Percentiles rank a stretch among this genome's conserved stretches.
Conservation (phyloP, 176 grass and related monocot genomes). For the Stipa capillata region DNA sequence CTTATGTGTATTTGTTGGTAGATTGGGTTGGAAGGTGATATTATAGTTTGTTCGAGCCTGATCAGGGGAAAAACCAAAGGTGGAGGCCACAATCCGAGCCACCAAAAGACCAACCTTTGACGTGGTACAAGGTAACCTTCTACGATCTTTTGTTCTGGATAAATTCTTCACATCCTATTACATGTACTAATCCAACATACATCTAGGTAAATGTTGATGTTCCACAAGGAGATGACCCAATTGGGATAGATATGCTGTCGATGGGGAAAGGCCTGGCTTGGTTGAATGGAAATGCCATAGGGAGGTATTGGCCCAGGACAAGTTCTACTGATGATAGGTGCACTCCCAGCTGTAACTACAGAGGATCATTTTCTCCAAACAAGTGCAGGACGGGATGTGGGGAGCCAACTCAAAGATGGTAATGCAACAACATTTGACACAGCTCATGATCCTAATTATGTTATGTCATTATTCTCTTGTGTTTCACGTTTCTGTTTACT, state of each 20-base stretch:
- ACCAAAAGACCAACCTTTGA: slow-evolving; percentile 78
- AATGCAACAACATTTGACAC: neutral
- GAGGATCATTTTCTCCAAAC: slow-evolving; percentile 63
- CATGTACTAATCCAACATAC: neutral
- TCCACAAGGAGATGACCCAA: slow-evolving; percentile 68
- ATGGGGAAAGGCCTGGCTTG: slow-evolving; percentile 98
- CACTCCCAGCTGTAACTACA: slow-evolving; percentile 57
- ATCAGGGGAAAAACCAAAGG: slow-evolving; percentile 29
- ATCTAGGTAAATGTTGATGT: slow-evolving; percentile 67
- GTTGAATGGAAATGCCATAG: slow-evolving; percentile 93
- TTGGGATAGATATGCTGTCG: slow-evolving; percentile 80
- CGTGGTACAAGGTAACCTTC: slow-evolving; percentile 89
- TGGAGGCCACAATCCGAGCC: slow-evolving; percentile 57
- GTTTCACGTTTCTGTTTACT: slow-evolving; percentile 13
- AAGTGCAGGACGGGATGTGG: slow-evolving; percentile 91
- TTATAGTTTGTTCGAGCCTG: slow-evolving; percentile 55
- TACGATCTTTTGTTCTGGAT: neutral
- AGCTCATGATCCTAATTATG: neutral
- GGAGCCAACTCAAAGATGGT: slow-evolving; percentile 90
- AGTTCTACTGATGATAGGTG: slow-evolving; percentile 64
- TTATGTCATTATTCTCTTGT: neutral
- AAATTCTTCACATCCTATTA: slow-evolving; percentile 3
- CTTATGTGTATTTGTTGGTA: slow-evolving; percentile 29
- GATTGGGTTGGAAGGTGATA: slow-evolving; percentile 93
- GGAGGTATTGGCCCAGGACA: slow-evolving; percentile 66